phyloP scores from a whole-genome alignment of 805 yeast species.

The Metschnikowia chrysomelidarum region DNA sequence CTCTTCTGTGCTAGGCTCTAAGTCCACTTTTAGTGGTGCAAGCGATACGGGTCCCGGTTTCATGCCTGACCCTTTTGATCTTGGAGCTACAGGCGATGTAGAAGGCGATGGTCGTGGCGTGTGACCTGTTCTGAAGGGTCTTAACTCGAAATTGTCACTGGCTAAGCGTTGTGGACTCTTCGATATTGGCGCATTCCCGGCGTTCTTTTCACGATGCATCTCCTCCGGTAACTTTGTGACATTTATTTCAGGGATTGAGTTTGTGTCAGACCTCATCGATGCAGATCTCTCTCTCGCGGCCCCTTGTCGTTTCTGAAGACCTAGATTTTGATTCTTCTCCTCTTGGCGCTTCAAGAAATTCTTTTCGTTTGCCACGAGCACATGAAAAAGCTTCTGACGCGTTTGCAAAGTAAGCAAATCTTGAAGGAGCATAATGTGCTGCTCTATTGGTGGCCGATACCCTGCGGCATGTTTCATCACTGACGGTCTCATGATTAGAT shows the following conservation, averaged over 20 bases:
- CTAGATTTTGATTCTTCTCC: slow-evolving; percentile 28
- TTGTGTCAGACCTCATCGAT: slow-evolving; percentile 1
- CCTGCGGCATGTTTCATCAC: slow-evolving; percentile 35
- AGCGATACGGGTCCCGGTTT: background rate
- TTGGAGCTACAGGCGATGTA: slow-evolving; percentile 29
- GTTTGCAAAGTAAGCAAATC: slow-evolving; percentile 28
- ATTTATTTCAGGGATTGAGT: slow-evolving; percentile 1
- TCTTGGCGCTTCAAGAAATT: slow-evolving; percentile 25
- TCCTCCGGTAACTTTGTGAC: background rate
- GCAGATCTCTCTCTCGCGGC: slow-evolving; percentile 6
- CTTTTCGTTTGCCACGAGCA: slow-evolving; percentile 12
- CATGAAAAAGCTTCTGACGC: slow-evolving; percentile 16
- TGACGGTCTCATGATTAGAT: slow-evolving; percentile 41
- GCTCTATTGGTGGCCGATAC: slow-evolving; percentile 37
- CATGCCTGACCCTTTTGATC: background rate
- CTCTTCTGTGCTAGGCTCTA: background rate
- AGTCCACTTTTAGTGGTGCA: background rate
- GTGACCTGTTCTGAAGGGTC: slow-evolving; percentile 41
- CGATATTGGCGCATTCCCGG: background rate
- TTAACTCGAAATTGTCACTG: slow-evolving; percentile 33
- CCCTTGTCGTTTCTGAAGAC: slow-evolving; percentile 20
- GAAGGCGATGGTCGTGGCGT: slow-evolving; percentile 43
- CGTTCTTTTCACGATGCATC: background rate
- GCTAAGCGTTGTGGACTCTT: slow-evolving; percentile 7
- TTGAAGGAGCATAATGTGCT: slow-evolving; percentile 25